Evolutionary conservation across 106 monocot genomes (phyloP), one percentile per base, ranked within the genome.

Genomic region (Gastrodia elata): DNA sequence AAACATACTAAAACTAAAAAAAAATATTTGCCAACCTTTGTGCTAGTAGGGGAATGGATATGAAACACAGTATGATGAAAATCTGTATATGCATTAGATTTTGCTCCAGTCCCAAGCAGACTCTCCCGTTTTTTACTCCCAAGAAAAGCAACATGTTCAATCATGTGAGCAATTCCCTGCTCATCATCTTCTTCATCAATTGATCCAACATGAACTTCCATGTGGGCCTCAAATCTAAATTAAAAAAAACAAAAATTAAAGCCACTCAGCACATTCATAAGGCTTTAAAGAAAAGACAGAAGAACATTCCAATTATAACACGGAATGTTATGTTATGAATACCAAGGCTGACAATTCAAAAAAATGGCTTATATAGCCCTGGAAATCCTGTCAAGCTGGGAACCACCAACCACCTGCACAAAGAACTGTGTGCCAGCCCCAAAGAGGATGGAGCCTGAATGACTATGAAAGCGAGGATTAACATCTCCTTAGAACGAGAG

Each of bases 131-230:
- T 98, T 79, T 98, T 98, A 81, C 98, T 98, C 71, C 98, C 98
- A 80, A 98, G 93, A 64, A 98, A 98, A 72, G 98, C 88, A 74
- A 98, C 98, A 84, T 98, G 98, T 79, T 98, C 98, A 79, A 98
- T 98, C 98, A 98, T 98, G 78, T 98, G 98, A 35, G 98, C 98
- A 88, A 98, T 98, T 39, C 98, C 98, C 73, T 98, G 98, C 78
- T 98, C 98, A 81, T 98, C 93, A 39, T 98, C 98, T 77, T 93
- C 93, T 70, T 98, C 98, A 33, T 98, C 90, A 81, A 98, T 83
- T 64, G 98, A 98, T 74, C 98, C 98, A 82, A 87, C 98, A 83
- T 98, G 98, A 82, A 98, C 88, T 85, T 98, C 98, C 98, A 98
- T 93, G 75, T 98, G 98, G 65, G 98, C 98, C 77, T 98, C 98